Percentiles rank a stretch among this genome's conserved stretches.
Evolutionary conservation across 2,329 filamentous ascomycete species (phyloP).

Genomic region (Xylaria sp.): DNA sequence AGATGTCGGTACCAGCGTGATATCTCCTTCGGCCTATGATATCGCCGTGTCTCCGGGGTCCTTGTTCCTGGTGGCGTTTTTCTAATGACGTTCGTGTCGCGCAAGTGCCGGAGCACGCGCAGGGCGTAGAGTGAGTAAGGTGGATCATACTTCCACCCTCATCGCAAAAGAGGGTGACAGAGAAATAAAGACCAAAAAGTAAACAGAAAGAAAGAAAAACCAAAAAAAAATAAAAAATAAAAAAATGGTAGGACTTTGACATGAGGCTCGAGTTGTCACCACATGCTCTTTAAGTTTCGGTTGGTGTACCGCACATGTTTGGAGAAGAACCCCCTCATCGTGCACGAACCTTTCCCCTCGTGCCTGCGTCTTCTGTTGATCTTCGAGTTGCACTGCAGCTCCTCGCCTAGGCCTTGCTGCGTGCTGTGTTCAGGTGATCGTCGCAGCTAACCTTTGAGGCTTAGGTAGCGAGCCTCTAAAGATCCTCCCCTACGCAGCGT

Average conservation of each 20-base stretch:
- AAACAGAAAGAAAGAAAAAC: not conserved
- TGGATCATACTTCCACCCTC: not conserved
- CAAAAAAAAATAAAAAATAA: not conserved
- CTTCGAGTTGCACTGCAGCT: conserved; percentile 32
- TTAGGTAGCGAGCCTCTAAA: conserved; percentile 34
- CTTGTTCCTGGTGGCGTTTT: conserved; percentile 26
- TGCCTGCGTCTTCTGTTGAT: conserved; percentile 36
- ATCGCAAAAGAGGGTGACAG: not conserved
- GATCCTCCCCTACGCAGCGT: conserved; percentile 34
- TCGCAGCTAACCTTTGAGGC: conserved; percentile 36
- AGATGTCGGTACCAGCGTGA: conserved; percentile 19
- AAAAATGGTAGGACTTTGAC: not conserved
- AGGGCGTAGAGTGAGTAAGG: not conserved
- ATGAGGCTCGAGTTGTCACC: conserved; percentile 14
- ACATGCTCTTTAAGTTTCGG: conserved; percentile 23
- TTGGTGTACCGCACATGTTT: conserved; percentile 6
- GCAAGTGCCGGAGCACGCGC: conserved; percentile 36
- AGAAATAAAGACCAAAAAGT: not conserved
- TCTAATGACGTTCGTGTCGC: conserved; percentile 21
- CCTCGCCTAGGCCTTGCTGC: conserved; percentile 2
- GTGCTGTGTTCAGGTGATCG: conserved; percentile 38
- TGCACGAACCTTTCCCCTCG: conserved; percentile 25
- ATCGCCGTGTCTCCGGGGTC: conserved; percentile 6
- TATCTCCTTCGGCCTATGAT: conserved; percentile 24
- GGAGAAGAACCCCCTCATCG: conserved; percentile 15